Evolutionary conservation across 176 grass and related monocot genomes (phyloP).

Genomic region (Puya raimondii): DNA sequence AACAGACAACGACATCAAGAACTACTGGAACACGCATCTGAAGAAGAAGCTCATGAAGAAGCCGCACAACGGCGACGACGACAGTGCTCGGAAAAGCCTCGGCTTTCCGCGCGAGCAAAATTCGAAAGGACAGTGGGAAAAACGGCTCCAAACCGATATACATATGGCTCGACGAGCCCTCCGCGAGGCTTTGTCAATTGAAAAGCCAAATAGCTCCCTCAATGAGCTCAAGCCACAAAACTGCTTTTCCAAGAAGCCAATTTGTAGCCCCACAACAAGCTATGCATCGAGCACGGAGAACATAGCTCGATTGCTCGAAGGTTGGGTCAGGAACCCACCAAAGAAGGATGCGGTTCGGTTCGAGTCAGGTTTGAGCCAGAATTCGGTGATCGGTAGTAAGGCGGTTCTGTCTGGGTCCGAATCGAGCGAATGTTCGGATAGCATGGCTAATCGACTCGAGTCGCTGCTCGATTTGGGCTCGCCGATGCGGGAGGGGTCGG

Average conservation of each 20-base stretch:
- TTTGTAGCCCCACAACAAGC: not conserved
- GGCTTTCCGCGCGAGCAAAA: not conserved
- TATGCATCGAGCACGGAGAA: constrained; percentile 89
- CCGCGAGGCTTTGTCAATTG: constrained; percentile 60
- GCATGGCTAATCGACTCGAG: not conserved
- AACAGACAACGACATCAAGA: constrained; percentile 99
- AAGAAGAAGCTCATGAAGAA: constrained; percentile 82
- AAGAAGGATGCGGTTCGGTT: constrained; percentile 7
- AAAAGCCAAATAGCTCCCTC: constrained; percentile 2
- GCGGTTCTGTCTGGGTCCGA: constrained; percentile 28
- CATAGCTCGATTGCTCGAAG: constrained; percentile 71
- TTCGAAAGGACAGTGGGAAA: constrained; percentile 87
- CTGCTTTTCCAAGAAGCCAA: not conserved
- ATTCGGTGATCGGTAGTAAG: constrained; percentile 19
- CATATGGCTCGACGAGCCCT: constrained; percentile 78
- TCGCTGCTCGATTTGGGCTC: constrained; percentile 11
- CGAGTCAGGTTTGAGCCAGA: constrained; percentile 4
- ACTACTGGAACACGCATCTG: constrained; percentile 95
- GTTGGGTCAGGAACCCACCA: constrained; percentile 43
- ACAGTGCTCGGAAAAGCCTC: not conserved
- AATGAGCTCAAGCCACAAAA: not conserved
- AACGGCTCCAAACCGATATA: constrained; percentile 78
- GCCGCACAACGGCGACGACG: constrained; percentile 16
- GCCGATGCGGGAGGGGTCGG: constrained; percentile 25
- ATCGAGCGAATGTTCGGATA: constrained; percentile 15